Base-by-base conservation (phyloP, 352 stramenopile species). In the Phytophthora ohioensis region DNA sequence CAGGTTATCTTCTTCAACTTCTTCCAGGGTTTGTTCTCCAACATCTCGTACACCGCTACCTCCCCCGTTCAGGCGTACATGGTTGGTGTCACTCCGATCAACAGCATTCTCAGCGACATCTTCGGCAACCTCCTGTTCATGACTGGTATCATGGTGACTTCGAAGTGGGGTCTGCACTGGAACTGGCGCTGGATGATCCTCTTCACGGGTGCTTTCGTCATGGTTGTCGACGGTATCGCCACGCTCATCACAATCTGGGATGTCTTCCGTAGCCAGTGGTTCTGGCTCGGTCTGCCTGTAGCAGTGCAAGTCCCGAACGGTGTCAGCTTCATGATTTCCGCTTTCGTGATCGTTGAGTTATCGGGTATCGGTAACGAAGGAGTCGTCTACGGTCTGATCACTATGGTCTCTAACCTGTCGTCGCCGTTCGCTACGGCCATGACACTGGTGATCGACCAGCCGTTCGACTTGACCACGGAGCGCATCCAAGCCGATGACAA, bases 1-100 rank as follows among this genome's bases (percentile, higher is more conserved):
- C 76, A 85, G 46, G 59, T 86, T 49, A 65, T 88, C 31, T 30
- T 57, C 11, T 87, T 75, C 64, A 67, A 72, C 51, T 83, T 88
- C 53, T 73, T 83, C 53, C 38, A 39, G 5, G 58, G 55, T 27
- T 54, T 86, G n/a, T 83, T 87, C 68, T 57, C 52, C 0, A 51
- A 45, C 30, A 74, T 85, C 42, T 55, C 56, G 63, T 78, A 75
- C 63, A 79, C 68, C 1, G 71, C 51, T 27, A 65, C 61, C 17
- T 63, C 53, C 1, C 73, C 75, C 5, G 54, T 82, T 7, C 46
- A 73, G 32, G 55, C 41, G 21, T 70, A 79, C 67, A 82, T 78
- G 74, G 73, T 69, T 5, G 52, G 57, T 4, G 72, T 77, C 36
- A 74, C 68, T 4, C 67, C 74, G 1, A 59, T 85, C 35, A 82